Evolutionary conservation across 2,329 filamentous ascomycete species (phyloP).

Genomic region (Ophidiomyces ophidiicola): DNA sequence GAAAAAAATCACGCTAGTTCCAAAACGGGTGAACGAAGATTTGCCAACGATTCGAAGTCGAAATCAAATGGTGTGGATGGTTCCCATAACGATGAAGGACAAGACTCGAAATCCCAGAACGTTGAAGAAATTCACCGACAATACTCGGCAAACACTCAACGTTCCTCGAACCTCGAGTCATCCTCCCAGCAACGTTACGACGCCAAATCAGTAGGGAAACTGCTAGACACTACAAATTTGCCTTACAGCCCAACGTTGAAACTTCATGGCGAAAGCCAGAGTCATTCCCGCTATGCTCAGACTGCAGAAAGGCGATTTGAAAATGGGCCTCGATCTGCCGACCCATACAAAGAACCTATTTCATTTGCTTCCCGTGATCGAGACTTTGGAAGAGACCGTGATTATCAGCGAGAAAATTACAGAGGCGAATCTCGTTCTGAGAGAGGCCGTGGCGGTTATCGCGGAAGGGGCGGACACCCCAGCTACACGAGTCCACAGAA

Average conservation of each 20-base stretch:
- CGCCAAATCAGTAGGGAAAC: conserved; percentile 26
- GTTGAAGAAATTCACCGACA: conserved; percentile 20
- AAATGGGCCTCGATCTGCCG: conserved; percentile 28
- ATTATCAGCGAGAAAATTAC: conserved; percentile 18
- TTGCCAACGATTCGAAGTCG: conserved; percentile 2
- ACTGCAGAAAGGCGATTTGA: conserved; percentile 30
- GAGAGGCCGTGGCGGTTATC: conserved; percentile 30
- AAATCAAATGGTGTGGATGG: conserved; percentile 1
- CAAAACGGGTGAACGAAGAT: conserved; percentile 16
- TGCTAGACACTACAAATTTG: conserved; percentile 21
- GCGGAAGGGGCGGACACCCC: conserved; percentile 31
- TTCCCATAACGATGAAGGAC: conserved; percentile 21
- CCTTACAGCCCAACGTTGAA: conserved; percentile 17
- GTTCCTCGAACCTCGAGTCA: conserved; percentile 19
- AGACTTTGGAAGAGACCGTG: conserved; percentile 19
- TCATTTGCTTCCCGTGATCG: conserved; percentile 20
- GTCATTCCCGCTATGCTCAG: conserved; percentile 20
- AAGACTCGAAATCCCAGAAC: conserved; percentile 14
- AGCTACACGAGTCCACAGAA: conserved; percentile 26
- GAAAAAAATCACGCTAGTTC: conserved; percentile 25
- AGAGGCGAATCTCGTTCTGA: conserved; percentile 28
- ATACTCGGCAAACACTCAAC: conserved; percentile 17
- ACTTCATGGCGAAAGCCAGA: conserved; percentile 26
- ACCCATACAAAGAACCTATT: conserved; percentile 21
- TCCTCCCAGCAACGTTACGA: conserved; percentile 25